Conservation (phyloP, 2,329 filamentous ascomycete genomes). For the Plectosphaerella cucumerina region DNA sequence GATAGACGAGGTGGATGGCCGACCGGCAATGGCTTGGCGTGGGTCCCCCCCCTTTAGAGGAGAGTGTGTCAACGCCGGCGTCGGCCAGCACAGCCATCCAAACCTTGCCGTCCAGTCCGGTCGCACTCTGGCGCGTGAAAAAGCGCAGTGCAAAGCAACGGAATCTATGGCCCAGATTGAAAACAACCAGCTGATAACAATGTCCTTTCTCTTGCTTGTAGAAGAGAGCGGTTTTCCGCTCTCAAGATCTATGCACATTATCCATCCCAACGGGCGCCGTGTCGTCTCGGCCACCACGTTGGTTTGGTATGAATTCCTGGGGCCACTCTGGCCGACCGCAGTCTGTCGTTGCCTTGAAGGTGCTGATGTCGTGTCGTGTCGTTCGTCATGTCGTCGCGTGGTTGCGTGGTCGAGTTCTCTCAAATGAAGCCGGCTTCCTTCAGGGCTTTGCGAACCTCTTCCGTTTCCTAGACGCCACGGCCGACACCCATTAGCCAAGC, state of each 20-base stretch:
- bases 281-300: constrained; percentile 3
- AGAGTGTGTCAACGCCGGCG: not conserved
- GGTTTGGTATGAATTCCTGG: constrained; percentile 3
- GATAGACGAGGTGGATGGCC: no score
- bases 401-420: constrained; percentile 14
- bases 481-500: constrained; percentile 17
- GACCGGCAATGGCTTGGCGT: no score
- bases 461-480: constrained; percentile 22
- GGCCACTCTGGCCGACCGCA: not conserved
- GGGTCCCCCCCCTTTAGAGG: no score
- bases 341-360: not conserved
- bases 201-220: constrained; percentile 32
- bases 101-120: not conserved
- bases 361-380: not conserved
- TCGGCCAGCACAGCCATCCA: not conserved
- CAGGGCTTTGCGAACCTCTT: constrained; percentile 31
- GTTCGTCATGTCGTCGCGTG: not conserved
- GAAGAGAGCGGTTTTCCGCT: constrained; percentile 38
- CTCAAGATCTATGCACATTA: constrained; percentile 39
- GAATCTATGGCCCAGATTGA: not conserved
- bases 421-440: constrained; percentile 36
- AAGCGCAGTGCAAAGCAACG: not conserved
- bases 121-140: not conserved
- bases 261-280: constrained; percentile 13
- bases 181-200: not conserved